Percentiles rank a stretch among this genome's conserved stretches.
Conservation (phyloP, 2,329 filamentous ascomycete species). For the Cladosporium sp. region DNA sequence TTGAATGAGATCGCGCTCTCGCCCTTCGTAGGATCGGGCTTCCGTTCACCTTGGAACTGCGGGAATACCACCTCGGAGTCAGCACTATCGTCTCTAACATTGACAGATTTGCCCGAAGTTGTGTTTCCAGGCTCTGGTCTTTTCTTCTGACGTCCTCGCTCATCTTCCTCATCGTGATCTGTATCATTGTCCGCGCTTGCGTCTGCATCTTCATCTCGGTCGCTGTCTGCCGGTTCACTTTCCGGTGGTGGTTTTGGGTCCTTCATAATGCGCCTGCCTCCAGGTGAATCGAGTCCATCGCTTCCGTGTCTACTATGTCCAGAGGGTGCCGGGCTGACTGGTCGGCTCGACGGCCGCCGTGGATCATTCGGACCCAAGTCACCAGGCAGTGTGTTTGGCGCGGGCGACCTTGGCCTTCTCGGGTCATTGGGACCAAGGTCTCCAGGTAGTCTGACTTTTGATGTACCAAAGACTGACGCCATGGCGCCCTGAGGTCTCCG, state of each 20-base stretch:
- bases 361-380: constrained; percentile 29
- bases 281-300: constrained; percentile 19
- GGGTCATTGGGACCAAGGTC: constrained; percentile 34
- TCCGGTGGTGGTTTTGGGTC: constrained; percentile 19
- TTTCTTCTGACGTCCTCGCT: constrained; percentile 29
- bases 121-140: constrained; percentile 31
- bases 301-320: constrained; percentile 21
- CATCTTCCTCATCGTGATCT: constrained; percentile 27
- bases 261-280: constrained; percentile 23
- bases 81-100: constrained; percentile 26
- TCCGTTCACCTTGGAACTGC: constrained; percentile 17
- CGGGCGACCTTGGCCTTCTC: constrained; percentile 29
- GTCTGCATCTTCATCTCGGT: constrained; percentile 18
- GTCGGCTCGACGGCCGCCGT: constrained; percentile 18
- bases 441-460: constrained; percentile 30
- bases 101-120: constrained; percentile 30
- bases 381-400: constrained; percentile 24
- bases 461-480: constrained; percentile 25
- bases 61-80: constrained; percentile 24
- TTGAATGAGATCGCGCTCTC: constrained; percentile 28
- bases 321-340: constrained; percentile 23
- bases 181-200: constrained; percentile 30
- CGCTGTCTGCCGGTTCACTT: constrained; percentile 15
- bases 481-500: constrained; percentile 24
- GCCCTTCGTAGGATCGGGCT: constrained; percentile 33